phyloP scores from a whole-genome alignment of 805 yeast species.

The Yarrowia deformans region DNA sequence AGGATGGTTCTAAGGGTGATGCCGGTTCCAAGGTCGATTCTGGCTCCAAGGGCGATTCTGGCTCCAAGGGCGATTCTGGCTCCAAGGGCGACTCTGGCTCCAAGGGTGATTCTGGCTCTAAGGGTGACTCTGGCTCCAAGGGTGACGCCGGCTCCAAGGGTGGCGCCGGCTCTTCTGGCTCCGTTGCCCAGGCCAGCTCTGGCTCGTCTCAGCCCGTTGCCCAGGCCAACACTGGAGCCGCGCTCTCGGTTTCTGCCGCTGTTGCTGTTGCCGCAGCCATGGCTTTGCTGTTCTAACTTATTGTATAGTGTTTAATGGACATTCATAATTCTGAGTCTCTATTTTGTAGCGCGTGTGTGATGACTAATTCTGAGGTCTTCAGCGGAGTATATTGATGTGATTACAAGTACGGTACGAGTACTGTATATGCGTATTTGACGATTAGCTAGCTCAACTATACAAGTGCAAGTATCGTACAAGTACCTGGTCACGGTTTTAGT shows the following conservation, averaged over 20 bases:
- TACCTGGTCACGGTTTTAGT: too few relatives aligned
- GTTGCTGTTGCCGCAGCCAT: neutral
- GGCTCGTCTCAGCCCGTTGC: neutral
- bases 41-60: neutral
- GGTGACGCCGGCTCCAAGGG: neutral
- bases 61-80: neutral
- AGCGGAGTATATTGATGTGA: too few relatives aligned
- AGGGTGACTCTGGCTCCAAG: conserved; percentile 1
- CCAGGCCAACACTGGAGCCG: conserved; percentile 3
- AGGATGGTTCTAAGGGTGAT: neutral
- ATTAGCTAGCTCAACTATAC: too few relatives aligned
- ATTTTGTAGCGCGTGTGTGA: too few relatives aligned
- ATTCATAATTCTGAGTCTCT: too few relatives aligned
- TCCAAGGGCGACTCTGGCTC: conserved; percentile 5
- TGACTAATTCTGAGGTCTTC: too few relatives aligned
- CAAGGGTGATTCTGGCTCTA: conserved; percentile 4
- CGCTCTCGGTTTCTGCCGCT: neutral
- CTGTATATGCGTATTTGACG: too few relatives aligned
- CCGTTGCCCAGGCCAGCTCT: too few relatives aligned
- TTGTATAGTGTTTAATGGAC: neutral
- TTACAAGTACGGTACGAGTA: too few relatives aligned
- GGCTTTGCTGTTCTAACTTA: neutral
- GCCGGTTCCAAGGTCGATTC: too few relatives aligned
- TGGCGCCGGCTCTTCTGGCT: neutral
- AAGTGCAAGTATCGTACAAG: too few relatives aligned